Evolutionary conservation across 176 grass and related monocot genomes (phyloP).

Genomic region (Puya raimondii): DNA sequence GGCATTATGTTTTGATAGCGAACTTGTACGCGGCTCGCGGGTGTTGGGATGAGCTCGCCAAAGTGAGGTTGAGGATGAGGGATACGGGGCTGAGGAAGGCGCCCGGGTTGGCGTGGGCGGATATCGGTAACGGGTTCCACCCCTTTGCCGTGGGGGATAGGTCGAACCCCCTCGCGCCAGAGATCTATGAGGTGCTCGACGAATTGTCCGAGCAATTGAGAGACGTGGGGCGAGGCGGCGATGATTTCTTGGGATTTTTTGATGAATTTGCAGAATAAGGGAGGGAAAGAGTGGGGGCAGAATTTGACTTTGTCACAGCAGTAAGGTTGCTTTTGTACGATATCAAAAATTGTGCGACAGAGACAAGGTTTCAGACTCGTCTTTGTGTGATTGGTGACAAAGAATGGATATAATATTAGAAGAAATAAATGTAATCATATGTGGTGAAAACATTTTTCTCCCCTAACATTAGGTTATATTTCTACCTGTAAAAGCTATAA

Average conservation of each 20-base stretch:
- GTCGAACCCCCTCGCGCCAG: constrained; percentile 39
- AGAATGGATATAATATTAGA: too few relatives aligned
- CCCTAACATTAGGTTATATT: too few relatives aligned
- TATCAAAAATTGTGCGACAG: too few relatives aligned
- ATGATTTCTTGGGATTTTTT: constrained; percentile 18
- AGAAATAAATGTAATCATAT: too few relatives aligned
- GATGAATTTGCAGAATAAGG: constrained; percentile 13
- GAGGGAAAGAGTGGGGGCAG: not conserved
- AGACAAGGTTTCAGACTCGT: too few relatives aligned
- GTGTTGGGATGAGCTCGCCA: constrained; percentile 58
- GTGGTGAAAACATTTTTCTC: too few relatives aligned
- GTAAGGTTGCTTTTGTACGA: too few relatives aligned
- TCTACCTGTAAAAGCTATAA: too few relatives aligned
- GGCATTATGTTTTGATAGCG: constrained; percentile 64
- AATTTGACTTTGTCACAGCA: too few relatives aligned
- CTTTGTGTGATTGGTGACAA: too few relatives aligned
- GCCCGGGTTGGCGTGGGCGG: constrained; percentile 52
- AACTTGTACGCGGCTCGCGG: constrained; percentile 60
- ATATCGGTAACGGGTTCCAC: constrained; percentile 58
- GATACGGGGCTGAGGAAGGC: constrained; percentile 45
- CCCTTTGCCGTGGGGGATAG: constrained; percentile 48
- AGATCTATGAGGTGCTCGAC: constrained; percentile 50
- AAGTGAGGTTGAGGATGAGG: constrained; percentile 49
- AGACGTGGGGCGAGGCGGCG: constrained; percentile 8
- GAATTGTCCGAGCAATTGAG: constrained; percentile 48